Percentiles rank a stretch among this genome's conserved stretches.
These are phyloP conservation scores for Amanita exitialis DNA, from an alignment of 768 basidiomycete species.

Conservation along the genomic window DNA sequence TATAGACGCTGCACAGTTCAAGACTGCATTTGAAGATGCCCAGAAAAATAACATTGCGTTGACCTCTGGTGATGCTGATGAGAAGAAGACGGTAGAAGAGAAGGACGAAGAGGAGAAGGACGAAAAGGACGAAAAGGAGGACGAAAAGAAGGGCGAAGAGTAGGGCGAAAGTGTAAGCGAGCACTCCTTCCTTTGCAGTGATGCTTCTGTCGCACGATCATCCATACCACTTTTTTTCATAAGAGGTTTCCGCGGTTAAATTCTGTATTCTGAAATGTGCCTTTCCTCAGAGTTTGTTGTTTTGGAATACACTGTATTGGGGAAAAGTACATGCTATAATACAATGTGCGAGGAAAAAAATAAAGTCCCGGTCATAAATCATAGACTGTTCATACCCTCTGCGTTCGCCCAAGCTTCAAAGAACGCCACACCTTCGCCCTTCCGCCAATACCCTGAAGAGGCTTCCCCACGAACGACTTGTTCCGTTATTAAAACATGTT, in stretches of 20 bases:
- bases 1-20: slow-evolving; percentile 80
- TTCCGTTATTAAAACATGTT: slow-evolving; percentile 75
- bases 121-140: slow-evolving; percentile 18
- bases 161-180: not conserved
- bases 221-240: slow-evolving; percentile 14
- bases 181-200: not conserved
- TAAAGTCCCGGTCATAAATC: not conserved
- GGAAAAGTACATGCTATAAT: not conserved
- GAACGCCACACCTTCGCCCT: slow-evolving; percentile 54
- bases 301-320: slow-evolving; percentile 1
- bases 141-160: slow-evolving; percentile 22
- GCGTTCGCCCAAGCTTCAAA: slow-evolving; percentile 73
- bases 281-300: not conserved
- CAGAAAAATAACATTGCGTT: slow-evolving; percentile 57
- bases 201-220: not conserved
- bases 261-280: slow-evolving; percentile 1
- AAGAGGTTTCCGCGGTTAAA: slow-evolving; percentile 5
- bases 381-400: slow-evolving; percentile 26
- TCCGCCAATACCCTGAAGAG: slow-evolving; percentile 67
- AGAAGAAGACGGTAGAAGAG: slow-evolving; percentile 19
- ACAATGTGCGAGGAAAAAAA: slow-evolving; percentile 3
- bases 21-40: slow-evolving; percentile 79
- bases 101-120: slow-evolving; percentile 16
- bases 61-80: slow-evolving; percentile 13
- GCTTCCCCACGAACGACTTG: slow-evolving; percentile 55